Conservation (phyloP, 345 rosid species). For the Salix udensis region DNA sequence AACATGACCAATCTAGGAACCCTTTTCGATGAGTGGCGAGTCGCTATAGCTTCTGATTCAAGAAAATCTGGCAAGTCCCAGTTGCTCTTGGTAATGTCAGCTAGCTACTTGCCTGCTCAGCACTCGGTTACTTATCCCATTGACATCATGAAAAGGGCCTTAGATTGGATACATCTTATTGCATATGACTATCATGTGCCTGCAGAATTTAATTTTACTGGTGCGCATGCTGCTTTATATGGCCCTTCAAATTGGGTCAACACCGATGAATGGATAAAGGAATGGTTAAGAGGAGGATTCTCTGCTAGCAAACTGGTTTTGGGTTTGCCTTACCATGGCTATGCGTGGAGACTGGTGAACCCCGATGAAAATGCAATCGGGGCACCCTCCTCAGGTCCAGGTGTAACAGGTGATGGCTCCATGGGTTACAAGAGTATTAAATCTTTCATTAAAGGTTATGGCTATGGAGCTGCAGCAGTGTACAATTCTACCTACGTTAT, state of each 20-base stretch:
- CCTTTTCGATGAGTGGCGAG: conserved; percentile 28
- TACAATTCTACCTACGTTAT: conserved; percentile 38
- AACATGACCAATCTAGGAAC: conserved; percentile 19
- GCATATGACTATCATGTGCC: conserved; percentile 32
- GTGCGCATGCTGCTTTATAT: conserved; percentile 26
- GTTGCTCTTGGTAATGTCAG: conserved; percentile 17
- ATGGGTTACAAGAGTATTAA: conserved; percentile 21
- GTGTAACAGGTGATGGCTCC: conserved; percentile 9
- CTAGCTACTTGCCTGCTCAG: neutral
- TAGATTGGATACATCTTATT: conserved; percentile 29
- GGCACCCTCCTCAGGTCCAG: conserved; percentile 9
- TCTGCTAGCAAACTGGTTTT: conserved; percentile 25
- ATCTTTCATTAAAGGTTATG: conserved; percentile 7
- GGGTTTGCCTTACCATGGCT: conserved; percentile 37
- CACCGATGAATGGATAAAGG: conserved; percentile 25
- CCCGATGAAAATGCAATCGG: conserved; percentile 12
- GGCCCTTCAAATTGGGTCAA: conserved; percentile 9
- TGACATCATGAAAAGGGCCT: conserved; percentile 16
- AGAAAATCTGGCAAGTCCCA: neutral
- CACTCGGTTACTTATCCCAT: conserved; percentile 16
- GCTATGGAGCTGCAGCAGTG: conserved; percentile 17
- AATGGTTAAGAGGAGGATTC: conserved; percentile 29
- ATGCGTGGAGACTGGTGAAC: conserved; percentile 23
- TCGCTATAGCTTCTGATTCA: conserved; percentile 19
- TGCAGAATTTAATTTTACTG: conserved; percentile 20